Conservation (phyloP, 2,329 filamentous ascomycete species). For the Rutstroemia sp. region DNA sequence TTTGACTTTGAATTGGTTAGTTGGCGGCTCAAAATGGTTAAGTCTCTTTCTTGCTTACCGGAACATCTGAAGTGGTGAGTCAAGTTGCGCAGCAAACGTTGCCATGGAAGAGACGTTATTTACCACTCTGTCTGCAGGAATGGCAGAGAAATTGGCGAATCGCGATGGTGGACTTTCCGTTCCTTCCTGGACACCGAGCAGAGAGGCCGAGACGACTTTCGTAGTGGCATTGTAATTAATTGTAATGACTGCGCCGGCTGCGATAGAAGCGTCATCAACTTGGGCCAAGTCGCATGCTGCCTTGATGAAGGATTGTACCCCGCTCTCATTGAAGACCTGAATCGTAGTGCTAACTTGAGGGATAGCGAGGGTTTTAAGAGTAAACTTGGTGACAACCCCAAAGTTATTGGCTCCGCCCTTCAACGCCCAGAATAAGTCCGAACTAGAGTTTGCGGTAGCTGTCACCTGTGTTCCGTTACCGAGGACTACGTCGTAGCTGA, state of each 20-base stretch:
- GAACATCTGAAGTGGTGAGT: slow-evolving; percentile 13
- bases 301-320: slow-evolving; percentile 8
- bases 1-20: slow-evolving; percentile 4
- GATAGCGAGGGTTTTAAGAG: slow-evolving; percentile 29
- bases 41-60: slow-evolving; percentile 3
- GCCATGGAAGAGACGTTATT: slow-evolving; percentile 8
- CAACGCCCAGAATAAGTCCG: slow-evolving; percentile 46
- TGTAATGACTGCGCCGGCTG: slow-evolving; percentile 10
- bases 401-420: slow-evolving; percentile 39
- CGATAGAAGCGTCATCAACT: slow-evolving; percentile 6
- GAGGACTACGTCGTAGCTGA: slow-evolving; percentile 28
- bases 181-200: slow-evolving; percentile 15
- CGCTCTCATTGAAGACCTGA: slow-evolving; percentile 8
- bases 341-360: slow-evolving; percentile 12
- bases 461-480: slow-evolving; percentile 42
- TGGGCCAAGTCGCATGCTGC: slow-evolving; percentile 10
- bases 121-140: not conserved
- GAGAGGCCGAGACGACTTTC: not conserved
- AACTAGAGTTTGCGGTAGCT: slow-evolving; percentile 34
- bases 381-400: slow-evolving; percentile 43
- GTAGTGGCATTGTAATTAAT: slow-evolving; percentile 13
- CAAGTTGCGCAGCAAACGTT: slow-evolving; percentile 7
- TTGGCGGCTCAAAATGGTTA: no score
- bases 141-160: slow-evolving; percentile 14
- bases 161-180: slow-evolving; percentile 8